Evolutionary conservation across 331 rosid species (phyloP).

Genomic region (Acacia concinna): DNA sequence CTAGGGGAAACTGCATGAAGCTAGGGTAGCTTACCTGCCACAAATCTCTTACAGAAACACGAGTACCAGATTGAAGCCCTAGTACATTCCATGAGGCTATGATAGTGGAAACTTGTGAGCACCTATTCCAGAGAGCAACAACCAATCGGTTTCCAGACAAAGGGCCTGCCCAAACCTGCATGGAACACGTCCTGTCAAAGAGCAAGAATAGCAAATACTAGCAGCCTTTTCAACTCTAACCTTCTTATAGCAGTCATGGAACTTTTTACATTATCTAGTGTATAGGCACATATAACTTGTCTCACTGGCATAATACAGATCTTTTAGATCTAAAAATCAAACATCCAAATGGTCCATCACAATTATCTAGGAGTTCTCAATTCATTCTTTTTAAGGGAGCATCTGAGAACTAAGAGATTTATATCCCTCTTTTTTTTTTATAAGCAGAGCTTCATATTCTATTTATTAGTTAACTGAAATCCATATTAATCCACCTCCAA

Average conservation of each 20-base stretch:
- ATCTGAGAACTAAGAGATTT: not conserved
- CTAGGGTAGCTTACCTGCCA: constrained; percentile 73
- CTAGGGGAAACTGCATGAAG: not conserved
- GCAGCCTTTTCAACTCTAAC: not conserved
- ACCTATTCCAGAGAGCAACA: constrained; percentile 86
- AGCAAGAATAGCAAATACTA: constrained; percentile 13
- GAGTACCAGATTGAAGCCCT: constrained; percentile 63
- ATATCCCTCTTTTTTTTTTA: too few species aligned
- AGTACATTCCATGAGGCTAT: constrained; percentile 66
- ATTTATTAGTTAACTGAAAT: constrained; percentile 16
- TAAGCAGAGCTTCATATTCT: constrained; percentile 16
- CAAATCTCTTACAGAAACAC: constrained; percentile 77
- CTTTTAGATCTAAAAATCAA: not conserved
- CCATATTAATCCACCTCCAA: constrained; percentile 19
- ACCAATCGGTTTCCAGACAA: constrained; percentile 62
- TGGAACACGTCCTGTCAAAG: not conserved
- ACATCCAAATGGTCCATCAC: constrained; percentile 6
- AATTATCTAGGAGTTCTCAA: constrained; percentile 2
- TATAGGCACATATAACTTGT: not conserved
- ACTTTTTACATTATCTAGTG: not conserved
- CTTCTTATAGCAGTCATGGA: not conserved
- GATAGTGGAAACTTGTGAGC: constrained; percentile 53
- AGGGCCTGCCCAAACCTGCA: constrained; percentile 98
- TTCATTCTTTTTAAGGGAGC: not conserved
- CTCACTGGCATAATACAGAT: not conserved